A percentile compares a stretch with the other conserved stretches of the same genome.
Conservation (phyloP, 2,329 filamentous ascomycete species). For the Colletotrichum brevisporum region DNA sequence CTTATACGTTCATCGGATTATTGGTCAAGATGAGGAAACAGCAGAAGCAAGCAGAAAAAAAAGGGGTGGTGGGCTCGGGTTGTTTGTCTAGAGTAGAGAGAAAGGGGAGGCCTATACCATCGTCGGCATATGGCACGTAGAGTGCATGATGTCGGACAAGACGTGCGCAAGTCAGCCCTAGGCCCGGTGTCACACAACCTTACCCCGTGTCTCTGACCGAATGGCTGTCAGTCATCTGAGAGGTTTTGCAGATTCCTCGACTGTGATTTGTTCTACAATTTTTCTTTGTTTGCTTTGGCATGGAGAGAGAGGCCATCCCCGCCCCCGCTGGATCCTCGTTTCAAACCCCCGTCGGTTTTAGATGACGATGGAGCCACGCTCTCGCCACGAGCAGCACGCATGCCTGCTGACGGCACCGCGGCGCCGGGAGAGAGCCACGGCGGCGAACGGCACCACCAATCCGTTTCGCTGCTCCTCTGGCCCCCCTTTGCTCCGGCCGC, state of each 20-base stretch:
- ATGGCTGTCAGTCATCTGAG: conserved; percentile 5
- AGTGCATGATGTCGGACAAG: conserved; percentile 9
- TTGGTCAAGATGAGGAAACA: conserved; percentile 3
- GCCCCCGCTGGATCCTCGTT: conserved; percentile 26
- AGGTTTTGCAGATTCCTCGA: not conserved
- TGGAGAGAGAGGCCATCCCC: not conserved
- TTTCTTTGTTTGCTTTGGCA: not conserved
- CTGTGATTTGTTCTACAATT: not conserved
- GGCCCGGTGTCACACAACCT: conserved; percentile 7
- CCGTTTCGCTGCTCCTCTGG: not conserved
- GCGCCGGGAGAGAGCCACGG: conserved; percentile 16
- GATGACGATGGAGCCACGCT: conserved; percentile 37
- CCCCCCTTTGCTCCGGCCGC: conserved; percentile 6
- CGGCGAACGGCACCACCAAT: not conserved
- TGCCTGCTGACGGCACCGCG: conserved; percentile 25
- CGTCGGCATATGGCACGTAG: conserved; percentile 18
- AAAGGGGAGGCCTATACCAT: conserved; percentile 2
- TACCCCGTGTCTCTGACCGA: not conserved
- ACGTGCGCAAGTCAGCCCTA: conserved; percentile 19
- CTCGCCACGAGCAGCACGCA: conserved; percentile 32
- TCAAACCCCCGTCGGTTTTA: conserved; percentile 30
- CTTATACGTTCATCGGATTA: conserved; percentile 17
- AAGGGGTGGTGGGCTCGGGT: not conserved
- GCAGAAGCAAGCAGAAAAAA: conserved; percentile 11
- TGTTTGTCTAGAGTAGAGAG: conserved; percentile 20